Percentiles rank a stretch among this genome's conserved stretches.
Evolutionary conservation across 352 stramenopile species (phyloP).

Genomic region (Globisporangium cystogenes): DNA sequence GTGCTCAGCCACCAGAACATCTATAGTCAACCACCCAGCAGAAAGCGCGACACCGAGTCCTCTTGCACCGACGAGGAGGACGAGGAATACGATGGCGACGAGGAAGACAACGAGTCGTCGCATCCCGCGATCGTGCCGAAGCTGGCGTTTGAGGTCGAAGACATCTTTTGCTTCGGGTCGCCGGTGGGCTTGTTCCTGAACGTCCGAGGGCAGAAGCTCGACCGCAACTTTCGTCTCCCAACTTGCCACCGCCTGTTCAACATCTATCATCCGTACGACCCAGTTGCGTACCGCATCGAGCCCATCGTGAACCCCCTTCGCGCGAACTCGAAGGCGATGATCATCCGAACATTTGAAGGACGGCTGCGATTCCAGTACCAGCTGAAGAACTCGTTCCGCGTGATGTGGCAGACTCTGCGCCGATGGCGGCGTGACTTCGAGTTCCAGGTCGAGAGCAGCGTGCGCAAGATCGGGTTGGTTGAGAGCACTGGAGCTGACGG

Average conservation of each 20-base stretch:
- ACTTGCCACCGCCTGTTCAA: slow-evolving; percentile 90
- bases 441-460: slow-evolving; percentile 56
- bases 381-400: slow-evolving; percentile 74
- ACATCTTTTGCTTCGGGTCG: slow-evolving; percentile 89
- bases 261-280: slow-evolving; percentile 94
- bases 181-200: slow-evolving; percentile 91
- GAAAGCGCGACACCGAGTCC: slow-evolving; percentile 13
- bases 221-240: slow-evolving; percentile 62
- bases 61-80: slow-evolving; percentile 13
- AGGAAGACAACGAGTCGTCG: slow-evolving; percentile 27
- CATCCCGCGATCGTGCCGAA: slow-evolving; percentile 36
- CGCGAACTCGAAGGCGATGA: slow-evolving; percentile 75
- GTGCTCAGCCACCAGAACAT: slow-evolving; percentile 76
- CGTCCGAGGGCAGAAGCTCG: slow-evolving; percentile 82
- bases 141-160: slow-evolving; percentile 75
- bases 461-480: slow-evolving; percentile 68
- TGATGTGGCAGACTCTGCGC: slow-evolving; percentile 71
- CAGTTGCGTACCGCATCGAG: slow-evolving; percentile 94
- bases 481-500: slow-evolving; percentile 22
- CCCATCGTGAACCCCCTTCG: slow-evolving; percentile 84
- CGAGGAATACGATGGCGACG: slow-evolving; percentile 27
- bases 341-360: slow-evolving; percentile 82
- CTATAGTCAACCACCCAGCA: slow-evolving; percentile 26
- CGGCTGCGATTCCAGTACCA: slow-evolving; percentile 84
- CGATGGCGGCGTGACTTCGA: slow-evolving; percentile 78